phyloP scores from a whole-genome alignment of 345 rosid genomes.

The Clausena lansium region DNA sequence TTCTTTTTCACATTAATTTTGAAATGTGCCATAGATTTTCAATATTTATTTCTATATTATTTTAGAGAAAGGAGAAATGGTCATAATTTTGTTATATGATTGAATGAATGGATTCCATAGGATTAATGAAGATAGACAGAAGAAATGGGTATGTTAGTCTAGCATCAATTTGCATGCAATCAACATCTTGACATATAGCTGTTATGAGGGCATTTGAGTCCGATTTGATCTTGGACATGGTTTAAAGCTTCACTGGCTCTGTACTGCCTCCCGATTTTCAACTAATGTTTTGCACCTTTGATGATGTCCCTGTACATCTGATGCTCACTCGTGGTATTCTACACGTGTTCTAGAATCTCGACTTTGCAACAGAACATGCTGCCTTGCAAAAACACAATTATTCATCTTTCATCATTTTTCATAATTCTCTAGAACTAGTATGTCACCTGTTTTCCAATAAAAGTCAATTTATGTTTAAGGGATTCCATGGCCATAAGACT shows the following conservation, averaged over 20 bases:
- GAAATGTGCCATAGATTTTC: neutral
- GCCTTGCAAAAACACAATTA: neutral
- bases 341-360: neutral
- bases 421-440: neutral
- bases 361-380: neutral
- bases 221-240: neutral
- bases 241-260: neutral
- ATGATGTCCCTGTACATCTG: neutral
- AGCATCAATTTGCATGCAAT: neutral
- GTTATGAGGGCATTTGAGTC: neutral
- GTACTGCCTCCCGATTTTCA: neutral
- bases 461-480: neutral
- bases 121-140: neutral
- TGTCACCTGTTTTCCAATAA: neutral
- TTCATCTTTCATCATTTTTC: neutral
- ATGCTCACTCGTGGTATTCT: neutral
- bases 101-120: neutral
- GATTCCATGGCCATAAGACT: neutral
- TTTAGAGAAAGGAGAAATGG: neutral
- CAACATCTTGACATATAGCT: neutral
- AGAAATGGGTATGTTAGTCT: neutral
- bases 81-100: neutral
- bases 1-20: neutral
- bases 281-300: neutral
- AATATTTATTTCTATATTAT: neutral